A percentile compares a stretch with the other conserved stretches of the same genome.
These are phyloP conservation scores for Plantago coronopus DNA, from an alignment of 305 asterid genomes.

Conservation along the genomic window DNA sequence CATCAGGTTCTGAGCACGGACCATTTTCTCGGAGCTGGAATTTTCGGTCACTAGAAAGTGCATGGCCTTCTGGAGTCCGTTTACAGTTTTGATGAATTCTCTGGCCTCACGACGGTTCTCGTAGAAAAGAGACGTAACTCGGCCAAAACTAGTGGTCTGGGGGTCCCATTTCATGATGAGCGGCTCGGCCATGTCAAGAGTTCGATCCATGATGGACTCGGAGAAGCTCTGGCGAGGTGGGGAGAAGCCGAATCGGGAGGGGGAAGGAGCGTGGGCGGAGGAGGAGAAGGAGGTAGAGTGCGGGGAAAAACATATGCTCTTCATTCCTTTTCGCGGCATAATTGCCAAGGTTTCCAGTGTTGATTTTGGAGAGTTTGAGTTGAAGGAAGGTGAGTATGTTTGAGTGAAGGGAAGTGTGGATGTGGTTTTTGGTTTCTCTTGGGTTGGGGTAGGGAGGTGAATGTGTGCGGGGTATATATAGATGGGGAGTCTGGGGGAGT, in stretches of 20 bases:
- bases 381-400: background rate
- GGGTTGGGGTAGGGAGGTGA: background rate
- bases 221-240: slow-evolving; percentile 53
- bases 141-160: slow-evolving; percentile 37
- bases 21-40: slow-evolving; percentile 47
- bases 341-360: background rate
- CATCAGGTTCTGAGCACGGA: slow-evolving; percentile 62
- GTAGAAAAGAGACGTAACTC: slow-evolving; percentile 71
- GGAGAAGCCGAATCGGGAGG: slow-evolving; percentile 42
- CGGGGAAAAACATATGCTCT: slow-evolving; percentile 42
- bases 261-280: slow-evolving; percentile 27
- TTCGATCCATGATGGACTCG: slow-evolving; percentile 63
- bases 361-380: no score
- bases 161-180: slow-evolving; percentile 67
- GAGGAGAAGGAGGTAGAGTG: slow-evolving; percentile 27
- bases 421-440: background rate
- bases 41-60: slow-evolving; percentile 45
- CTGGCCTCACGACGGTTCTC: slow-evolving; percentile 63
- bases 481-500: background rate
- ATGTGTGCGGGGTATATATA: background rate
- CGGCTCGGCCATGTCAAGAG: slow-evolving; percentile 57
- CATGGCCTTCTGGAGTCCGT: slow-evolving; percentile 66
- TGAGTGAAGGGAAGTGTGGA: background rate
- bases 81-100: slow-evolving; percentile 51
- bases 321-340: slow-evolving; percentile 78